phyloP scores from a whole-genome alignment of 2,329 filamentous ascomycete species.

The Fusarium camptoceras region DNA sequence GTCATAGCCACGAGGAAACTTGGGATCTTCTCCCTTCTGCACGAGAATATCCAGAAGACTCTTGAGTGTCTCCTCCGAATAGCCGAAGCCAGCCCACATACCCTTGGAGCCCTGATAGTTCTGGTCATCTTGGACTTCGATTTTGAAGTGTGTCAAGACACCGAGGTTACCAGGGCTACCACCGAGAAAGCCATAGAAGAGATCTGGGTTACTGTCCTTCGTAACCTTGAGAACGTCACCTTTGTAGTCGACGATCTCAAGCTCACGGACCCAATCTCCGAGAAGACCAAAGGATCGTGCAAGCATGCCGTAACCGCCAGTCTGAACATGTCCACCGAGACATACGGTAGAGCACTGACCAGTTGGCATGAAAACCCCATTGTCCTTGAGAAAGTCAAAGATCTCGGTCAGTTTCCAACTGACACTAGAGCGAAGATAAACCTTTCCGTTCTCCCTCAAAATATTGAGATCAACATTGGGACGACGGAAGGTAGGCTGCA shows the following conservation, averaged over 20 bases:
- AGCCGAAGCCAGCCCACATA: background rate
- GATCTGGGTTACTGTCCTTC: rapidly evolving
- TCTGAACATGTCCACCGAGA: background rate
- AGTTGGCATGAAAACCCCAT: background rate
- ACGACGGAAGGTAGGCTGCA: rapidly evolving
- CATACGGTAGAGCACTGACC: background rate
- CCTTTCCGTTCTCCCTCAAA: background rate
- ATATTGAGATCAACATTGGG: background rate
- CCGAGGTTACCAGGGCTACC: background rate
- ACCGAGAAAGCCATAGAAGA: background rate
- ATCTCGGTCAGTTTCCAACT: background rate
- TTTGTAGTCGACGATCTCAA: background rate
- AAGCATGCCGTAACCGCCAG: background rate
- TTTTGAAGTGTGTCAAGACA: background rate
- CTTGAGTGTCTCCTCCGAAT: background rate
- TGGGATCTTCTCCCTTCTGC: background rate
- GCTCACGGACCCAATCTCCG: background rate
- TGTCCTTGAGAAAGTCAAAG: background rate
- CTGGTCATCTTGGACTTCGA: background rate
- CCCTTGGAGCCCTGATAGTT: background rate
- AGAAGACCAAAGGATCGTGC: background rate
- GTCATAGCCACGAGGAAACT: background rate
- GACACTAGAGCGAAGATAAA: background rate
- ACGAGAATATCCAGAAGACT: background rate
- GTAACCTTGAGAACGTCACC: background rate